Conservation (phyloP, 1,139 yeast genomes). For the Taiozyma sp. region DNA sequence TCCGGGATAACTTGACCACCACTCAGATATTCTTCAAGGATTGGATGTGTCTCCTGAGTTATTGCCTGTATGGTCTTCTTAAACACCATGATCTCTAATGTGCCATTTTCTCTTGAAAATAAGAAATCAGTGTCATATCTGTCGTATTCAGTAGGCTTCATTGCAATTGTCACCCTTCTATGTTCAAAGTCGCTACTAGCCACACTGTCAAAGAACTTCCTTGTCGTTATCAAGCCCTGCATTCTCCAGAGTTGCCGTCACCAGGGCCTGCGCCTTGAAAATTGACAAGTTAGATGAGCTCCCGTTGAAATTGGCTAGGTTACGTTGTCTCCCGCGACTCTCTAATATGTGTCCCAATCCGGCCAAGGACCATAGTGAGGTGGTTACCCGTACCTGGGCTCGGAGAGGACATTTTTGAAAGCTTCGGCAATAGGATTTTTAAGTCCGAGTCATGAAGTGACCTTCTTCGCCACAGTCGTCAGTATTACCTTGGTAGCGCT, state of each 20-base stretch:
- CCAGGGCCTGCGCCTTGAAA: not conserved
- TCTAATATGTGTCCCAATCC: not conserved
- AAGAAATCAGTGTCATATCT: constrained; percentile 14
- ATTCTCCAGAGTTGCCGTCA: not conserved
- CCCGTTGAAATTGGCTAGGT: too few relatives aligned
- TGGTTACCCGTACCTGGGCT: not conserved
- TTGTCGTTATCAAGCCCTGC: constrained; percentile 2
- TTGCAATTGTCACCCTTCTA: constrained; percentile 17
- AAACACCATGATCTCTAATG: constrained; percentile 28
- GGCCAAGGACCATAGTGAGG: not conserved
- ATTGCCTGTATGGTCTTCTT: constrained; percentile 24
- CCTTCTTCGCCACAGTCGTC: too few relatives aligned
- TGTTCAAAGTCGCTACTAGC: constrained; percentile 7
- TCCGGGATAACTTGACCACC: constrained; percentile 3
- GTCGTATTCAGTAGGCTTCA: constrained; percentile 1
- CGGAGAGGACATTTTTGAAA: not conserved
- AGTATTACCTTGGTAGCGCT: too few relatives aligned
- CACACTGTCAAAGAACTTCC: constrained; percentile 10
- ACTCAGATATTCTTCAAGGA: constrained; percentile 12
- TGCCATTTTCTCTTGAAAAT: constrained; percentile 10
- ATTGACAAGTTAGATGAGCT: not conserved
- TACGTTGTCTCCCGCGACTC: too few relatives aligned
- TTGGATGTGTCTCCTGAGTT: constrained; percentile 28
- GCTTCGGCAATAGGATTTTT: not conserved
- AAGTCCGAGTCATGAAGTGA: not conserved